phyloP scores from a whole-genome alignment of 257 asterid genomes.

The Lithospermum erythrorhizon region DNA sequence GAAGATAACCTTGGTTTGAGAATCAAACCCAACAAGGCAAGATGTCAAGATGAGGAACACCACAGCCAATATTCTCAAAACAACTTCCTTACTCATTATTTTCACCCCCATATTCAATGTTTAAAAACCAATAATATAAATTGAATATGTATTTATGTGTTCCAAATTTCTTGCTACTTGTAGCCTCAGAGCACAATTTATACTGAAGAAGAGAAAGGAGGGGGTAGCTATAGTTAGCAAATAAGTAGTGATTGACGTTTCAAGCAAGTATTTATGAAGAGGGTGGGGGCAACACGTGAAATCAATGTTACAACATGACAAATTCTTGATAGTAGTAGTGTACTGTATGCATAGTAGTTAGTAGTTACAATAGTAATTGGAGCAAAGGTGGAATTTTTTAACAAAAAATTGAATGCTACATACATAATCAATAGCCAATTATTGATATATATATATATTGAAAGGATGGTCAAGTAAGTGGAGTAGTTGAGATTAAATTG shows the following conservation, averaged over 20 bases:
- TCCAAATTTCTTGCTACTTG: neutral
- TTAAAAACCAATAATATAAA: too few species aligned
- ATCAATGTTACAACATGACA: neutral
- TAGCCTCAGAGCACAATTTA: neutral
- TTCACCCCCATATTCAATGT: neutral
- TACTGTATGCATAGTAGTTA: neutral
- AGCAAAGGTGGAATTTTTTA: too few species aligned
- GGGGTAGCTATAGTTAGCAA: neutral
- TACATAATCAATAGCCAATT: neutral
- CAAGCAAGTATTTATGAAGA: neutral
- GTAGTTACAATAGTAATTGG: neutral
- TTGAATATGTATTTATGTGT: neutral
- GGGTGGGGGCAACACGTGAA: neutral
- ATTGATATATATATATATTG: too few species aligned
- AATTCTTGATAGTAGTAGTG: too few species aligned
- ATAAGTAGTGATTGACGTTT: too few species aligned
- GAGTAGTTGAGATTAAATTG: too few species aligned
- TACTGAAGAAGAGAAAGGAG: neutral
- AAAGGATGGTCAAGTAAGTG: too few species aligned
- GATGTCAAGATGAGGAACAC: conserved; percentile 26
- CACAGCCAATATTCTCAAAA: conserved; percentile 26
- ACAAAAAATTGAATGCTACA: too few species aligned
- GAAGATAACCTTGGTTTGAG: conserved; percentile 46
- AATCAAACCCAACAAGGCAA: conserved; percentile 39
- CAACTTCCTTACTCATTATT: neutral